These are phyloP conservation scores for Cryoendolithus antarcticus DNA, from an alignment of 2,329 filamentous ascomycete species.

Conservation along the genomic window DNA sequence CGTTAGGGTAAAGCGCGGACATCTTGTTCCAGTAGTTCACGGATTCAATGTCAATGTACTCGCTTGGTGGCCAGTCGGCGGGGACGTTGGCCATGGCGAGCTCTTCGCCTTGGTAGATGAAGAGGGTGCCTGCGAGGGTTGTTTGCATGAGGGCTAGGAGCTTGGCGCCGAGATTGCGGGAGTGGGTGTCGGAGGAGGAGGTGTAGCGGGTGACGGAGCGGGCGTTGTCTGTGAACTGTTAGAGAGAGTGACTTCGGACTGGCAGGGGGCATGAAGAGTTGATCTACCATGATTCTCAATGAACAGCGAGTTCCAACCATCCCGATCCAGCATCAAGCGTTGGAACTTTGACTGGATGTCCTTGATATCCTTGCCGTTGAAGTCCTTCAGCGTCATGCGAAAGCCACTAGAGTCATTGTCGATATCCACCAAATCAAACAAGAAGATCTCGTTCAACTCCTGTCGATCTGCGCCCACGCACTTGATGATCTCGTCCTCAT, in stretches of 20 bases:
- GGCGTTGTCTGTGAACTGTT: constrained; percentile 25
- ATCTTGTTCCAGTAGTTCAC: constrained; percentile 43
- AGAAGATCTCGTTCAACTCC: constrained; percentile 38
- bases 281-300: constrained; percentile 39
- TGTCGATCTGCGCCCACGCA: constrained; percentile 29
- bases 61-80: constrained; percentile 28
- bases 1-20: constrained; percentile 26
- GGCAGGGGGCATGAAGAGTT: not conserved
- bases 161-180: constrained; percentile 33
- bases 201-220: constrained; percentile 37
- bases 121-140: constrained; percentile 36
- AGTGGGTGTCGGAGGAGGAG: constrained; percentile 33
- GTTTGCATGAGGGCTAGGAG: constrained; percentile 36
- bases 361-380: constrained; percentile 23
- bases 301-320: constrained; percentile 41
- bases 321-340: constrained; percentile 33
- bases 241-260: not conserved
- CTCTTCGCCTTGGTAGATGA: constrained; percentile 41
- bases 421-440: constrained; percentile 34
- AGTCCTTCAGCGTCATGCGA: constrained; percentile 27
- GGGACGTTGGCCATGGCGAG: constrained; percentile 40
- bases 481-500: constrained; percentile 31
- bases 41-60: constrained; percentile 42
- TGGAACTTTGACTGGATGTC: constrained; percentile 30
- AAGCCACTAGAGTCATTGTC: constrained; percentile 22